Conservation (phyloP, 106 monocot genomes). For the Dactylorhiza incarnata region DNA sequence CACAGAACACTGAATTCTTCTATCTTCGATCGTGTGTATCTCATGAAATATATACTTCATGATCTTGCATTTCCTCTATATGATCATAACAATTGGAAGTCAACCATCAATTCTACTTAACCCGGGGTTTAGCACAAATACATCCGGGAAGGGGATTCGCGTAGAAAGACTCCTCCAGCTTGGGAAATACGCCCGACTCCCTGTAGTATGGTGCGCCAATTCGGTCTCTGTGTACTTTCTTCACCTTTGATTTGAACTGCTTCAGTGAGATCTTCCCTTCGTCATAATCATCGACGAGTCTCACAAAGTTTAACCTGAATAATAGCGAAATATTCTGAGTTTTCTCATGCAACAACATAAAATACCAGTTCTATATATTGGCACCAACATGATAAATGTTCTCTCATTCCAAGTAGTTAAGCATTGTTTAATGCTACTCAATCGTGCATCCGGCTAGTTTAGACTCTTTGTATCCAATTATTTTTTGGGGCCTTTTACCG, state of each 20-base stretch:
- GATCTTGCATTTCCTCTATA: background rate
- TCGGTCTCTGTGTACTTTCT: conserved; percentile 57
- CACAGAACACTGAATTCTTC: background rate
- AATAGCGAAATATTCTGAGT: too few relatives aligned
- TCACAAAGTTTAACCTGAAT: conserved; percentile 67
- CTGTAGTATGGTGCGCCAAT: conserved; percentile 71
- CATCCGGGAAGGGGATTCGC: conserved; percentile 87
- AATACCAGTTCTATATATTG: background rate
- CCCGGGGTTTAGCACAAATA: conserved; percentile 48
- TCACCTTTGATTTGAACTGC: conserved; percentile 75
- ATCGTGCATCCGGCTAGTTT: too few relatives aligned
- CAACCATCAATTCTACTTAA: background rate
- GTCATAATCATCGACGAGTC: conserved; percentile 64
- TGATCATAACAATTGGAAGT: background rate
- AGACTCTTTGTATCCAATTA: too few relatives aligned
- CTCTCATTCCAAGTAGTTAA: background rate
- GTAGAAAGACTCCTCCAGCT: conserved; percentile 89
- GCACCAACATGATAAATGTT: background rate
- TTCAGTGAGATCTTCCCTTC: conserved; percentile 70
- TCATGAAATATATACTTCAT: background rate
- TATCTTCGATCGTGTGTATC: background rate
- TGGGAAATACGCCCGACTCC: conserved; percentile 76
- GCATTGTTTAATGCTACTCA: too few relatives aligned
- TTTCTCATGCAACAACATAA: background rate
- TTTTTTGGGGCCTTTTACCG: too few relatives aligned